A percentile compares a stretch with the other conserved stretches of the same genome.
Evolutionary conservation across 169 alveolate species (phyloP).

Genomic region (Plasmodium sp.): DNA sequence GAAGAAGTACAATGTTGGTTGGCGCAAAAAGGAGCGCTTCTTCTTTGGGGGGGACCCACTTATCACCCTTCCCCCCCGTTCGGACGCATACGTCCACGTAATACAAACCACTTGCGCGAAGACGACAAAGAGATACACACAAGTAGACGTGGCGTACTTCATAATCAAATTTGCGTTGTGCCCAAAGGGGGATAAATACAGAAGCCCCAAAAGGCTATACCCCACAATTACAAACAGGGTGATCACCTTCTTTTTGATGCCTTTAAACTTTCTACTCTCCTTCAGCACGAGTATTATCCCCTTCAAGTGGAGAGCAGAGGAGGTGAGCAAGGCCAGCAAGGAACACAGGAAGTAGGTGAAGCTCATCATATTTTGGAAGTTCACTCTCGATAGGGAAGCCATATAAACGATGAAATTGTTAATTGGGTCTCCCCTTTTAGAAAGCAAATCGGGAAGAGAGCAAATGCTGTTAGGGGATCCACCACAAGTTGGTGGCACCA

Average conservation of each 20-base stretch:
- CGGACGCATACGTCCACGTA: conserved; percentile 53
- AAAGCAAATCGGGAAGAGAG: background rate
- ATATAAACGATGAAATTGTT: conserved; percentile 15
- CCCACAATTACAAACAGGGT: conserved; percentile 18
- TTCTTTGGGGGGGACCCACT: background rate
- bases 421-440: background rate
- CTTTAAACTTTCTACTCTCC: conserved; percentile 55
- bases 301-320: conserved; percentile 50
- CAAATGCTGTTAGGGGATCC: background rate
- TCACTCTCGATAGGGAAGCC: conserved; percentile 29
- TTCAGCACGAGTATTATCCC: conserved; percentile 35
- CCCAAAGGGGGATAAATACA: background rate
- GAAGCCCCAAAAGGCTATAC: conserved; percentile 11
- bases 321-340: conserved; percentile 9
- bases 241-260: conserved; percentile 4
- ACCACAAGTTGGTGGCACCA: background rate
- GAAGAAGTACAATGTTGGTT: background rate
- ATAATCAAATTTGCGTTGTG: background rate
- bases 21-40: background rate
- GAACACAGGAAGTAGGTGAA: conserved; percentile 46
- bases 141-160: background rate
- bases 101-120: conserved; percentile 19
- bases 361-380: conserved; percentile 30
- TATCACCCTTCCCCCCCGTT: background rate
- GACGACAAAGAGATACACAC: conserved; percentile 29